Conservation (phyloP, 2,329 filamentous ascomycete genomes). For the Fusarium acutatum region DNA sequence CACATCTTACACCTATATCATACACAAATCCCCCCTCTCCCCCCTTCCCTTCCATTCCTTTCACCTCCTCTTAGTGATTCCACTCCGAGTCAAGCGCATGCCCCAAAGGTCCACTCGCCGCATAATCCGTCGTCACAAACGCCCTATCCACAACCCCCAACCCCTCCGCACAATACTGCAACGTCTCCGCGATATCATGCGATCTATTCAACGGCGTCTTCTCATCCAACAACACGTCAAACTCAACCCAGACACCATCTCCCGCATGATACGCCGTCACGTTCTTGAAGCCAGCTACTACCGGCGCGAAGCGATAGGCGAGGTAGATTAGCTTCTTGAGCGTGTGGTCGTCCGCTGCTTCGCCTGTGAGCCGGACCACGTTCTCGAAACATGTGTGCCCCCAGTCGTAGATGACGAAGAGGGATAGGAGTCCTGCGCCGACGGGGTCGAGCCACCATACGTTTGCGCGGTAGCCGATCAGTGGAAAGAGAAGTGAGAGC, state of each 20-base stretch:
- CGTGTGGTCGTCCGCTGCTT: constrained; percentile 43
- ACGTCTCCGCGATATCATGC: constrained; percentile 47
- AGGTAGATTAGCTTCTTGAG: constrained; percentile 46
- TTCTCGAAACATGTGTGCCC: constrained; percentile 58
- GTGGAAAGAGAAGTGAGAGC: constrained; percentile 86
- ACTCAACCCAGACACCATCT: constrained; percentile 47
- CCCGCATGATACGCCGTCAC: constrained; percentile 47
- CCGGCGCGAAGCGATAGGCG: constrained; percentile 46
- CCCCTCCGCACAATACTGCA: constrained; percentile 48
- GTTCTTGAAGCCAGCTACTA: constrained; percentile 46
- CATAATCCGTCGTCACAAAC: constrained; percentile 48
- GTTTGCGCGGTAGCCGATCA: constrained; percentile 66
- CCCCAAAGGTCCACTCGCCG: constrained; percentile 43
- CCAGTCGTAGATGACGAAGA: constrained; percentile 77
- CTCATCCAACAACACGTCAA: constrained; percentile 45
- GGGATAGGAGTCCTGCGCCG: constrained; percentile 68
- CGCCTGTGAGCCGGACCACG: constrained; percentile 44
- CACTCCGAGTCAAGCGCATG: constrained; percentile 43
- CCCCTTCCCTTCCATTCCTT: no score
- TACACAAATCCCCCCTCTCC: not conserved
- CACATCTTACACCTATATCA: not conserved
- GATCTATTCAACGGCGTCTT: constrained; percentile 44
- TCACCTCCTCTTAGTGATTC: constrained; percentile 30
- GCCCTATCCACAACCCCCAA: constrained; percentile 44
- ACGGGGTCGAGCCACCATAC: constrained; percentile 74